Base-by-base conservation (phyloP, 805 yeast genomes). In the Candida sanyiensis region DNA sequence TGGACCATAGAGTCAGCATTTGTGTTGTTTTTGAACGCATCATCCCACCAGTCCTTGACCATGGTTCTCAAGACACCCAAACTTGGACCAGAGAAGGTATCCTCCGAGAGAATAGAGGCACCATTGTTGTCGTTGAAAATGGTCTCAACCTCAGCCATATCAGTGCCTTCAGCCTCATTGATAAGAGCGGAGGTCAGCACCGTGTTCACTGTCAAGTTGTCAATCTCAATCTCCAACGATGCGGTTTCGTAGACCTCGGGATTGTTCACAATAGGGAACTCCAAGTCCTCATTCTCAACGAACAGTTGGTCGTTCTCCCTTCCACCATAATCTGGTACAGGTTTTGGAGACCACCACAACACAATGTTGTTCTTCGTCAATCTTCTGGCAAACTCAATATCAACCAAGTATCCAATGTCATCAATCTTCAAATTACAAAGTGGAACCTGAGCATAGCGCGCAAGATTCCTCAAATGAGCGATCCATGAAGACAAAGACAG, bases 21-120 rank as follows among this genome's bases (percentile, higher is more conserved):
- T 7, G 66, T 49, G 48, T 82, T 74, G 39, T 75, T 76, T 16
- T 67, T 65, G 39, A 84, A 62, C 0, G 96, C 97, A 52, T 79
- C 83, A 52, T 87, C 94, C 96, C 97, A 90, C 96, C 96, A 87
- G 23, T 71, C 77, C 51, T 83, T 86, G 10, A 93, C 83, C 72
- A 93, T 65, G 7, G 70, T 58, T 53, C 94, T 73, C 40, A 93
- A 66, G 2, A 82, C 82, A 8, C 68, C 59, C 45, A 93, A 66
- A 3, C 96, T 84, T 1, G 83, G 75, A 0, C 79, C 71, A 9
- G 89, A 81, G 50, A 90, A 89, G 0, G 95, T 75, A 57, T 90
- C 95, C 48, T 81, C 85, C 11, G 90, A 83, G 49, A 89, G 75
- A 3, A 66, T 62, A 4, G 49, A 34, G 5, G 50, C 47, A 11